Evolutionary conservation across 129 eudicot species (phyloP).

Genomic region (Lactuca sativa): DNA sequence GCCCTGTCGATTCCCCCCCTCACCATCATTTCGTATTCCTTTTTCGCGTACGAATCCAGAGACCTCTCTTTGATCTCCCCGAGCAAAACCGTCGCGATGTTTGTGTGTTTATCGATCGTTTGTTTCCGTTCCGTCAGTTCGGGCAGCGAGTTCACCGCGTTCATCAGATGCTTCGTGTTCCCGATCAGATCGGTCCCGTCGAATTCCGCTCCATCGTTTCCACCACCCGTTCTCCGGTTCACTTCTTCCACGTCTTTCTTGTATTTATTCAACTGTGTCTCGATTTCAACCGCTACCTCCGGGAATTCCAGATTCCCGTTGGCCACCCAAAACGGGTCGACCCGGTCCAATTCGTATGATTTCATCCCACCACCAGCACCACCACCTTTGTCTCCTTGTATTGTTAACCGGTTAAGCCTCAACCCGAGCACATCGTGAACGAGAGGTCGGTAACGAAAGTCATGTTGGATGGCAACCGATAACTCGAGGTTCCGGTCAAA

Average conservation of each 20-base stretch:
- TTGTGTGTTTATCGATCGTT: slow-evolving; percentile 87
- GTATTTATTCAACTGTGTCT: slow-evolving; percentile 76
- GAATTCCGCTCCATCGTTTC: slow-evolving; percentile 72
- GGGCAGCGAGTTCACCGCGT: slow-evolving; percentile 80
- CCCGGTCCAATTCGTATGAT: slow-evolving; percentile 76
- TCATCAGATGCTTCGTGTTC: slow-evolving; percentile 86
- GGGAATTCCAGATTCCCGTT: slow-evolving; percentile 92
- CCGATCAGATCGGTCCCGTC: slow-evolving; percentile 90
- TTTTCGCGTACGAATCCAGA: slow-evolving; percentile 81
- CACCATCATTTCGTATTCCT: slow-evolving; percentile 91
- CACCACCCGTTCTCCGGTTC: slow-evolving; percentile 84
- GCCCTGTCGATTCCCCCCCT: slow-evolving; percentile 81
- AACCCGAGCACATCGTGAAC: slow-evolving; percentile 96
- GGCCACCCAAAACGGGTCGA: slow-evolving; percentile 82
- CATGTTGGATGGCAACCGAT: slow-evolving; percentile 88
- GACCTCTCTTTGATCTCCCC: slow-evolving; percentile 91
- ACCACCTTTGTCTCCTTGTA: slow-evolving; percentile 82
- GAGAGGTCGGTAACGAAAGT: slow-evolving; percentile 86
- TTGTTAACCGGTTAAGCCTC: slow-evolving; percentile 76
- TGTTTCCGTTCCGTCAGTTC: slow-evolving; percentile 89
- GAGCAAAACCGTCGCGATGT: slow-evolving; percentile 84
- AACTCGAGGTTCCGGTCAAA: slow-evolving; percentile 90
- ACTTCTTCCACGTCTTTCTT: slow-evolving; percentile 94
- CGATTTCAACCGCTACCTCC: slow-evolving; percentile 90
- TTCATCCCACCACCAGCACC: slow-evolving; percentile 83